These are phyloP conservation scores for Aspergillus ibericus DNA, from an alignment of 2,329 filamentous ascomycete genomes.

Conservation along the genomic window DNA sequence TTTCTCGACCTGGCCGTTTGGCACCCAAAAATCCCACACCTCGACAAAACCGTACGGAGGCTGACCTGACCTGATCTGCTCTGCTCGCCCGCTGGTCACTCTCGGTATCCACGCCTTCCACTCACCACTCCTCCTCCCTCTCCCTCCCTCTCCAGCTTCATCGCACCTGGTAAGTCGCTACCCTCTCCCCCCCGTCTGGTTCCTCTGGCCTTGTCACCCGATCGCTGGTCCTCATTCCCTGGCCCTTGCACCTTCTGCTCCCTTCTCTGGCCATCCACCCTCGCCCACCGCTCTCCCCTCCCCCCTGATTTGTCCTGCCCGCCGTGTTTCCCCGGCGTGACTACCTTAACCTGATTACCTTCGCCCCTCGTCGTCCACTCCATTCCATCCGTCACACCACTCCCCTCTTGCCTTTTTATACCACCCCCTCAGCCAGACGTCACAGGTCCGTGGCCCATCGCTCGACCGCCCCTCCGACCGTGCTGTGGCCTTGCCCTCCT, in stretches of 20 bases:
- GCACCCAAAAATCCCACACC: conserved; percentile 36
- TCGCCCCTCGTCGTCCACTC: conserved; percentile 16
- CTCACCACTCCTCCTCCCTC: conserved; percentile 22
- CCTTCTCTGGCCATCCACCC: background rate
- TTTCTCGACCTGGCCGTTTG: conserved; percentile 36
- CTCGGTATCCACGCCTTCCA: conserved; percentile 7
- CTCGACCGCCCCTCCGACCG: background rate
- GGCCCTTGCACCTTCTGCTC: background rate
- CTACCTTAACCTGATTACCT: conserved; percentile 11
- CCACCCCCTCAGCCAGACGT: background rate
- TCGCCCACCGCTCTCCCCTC: conserved; percentile 6
- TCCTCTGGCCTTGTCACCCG: conserved; percentile 1
- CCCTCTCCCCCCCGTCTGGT: conserved; percentile 2
- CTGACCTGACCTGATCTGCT: conserved; percentile 8
- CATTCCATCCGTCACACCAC: conserved; percentile 15
- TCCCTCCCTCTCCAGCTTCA: conserved; percentile 11
- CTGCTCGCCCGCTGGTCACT: conserved; percentile 4
- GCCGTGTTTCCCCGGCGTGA: conserved; percentile 20
- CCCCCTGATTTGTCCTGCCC: conserved; percentile 19
- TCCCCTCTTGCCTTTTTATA: background rate
- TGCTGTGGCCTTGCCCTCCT: conserved; percentile 3
- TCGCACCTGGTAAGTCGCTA: conserved; percentile 3
- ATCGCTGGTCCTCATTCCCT: background rate
- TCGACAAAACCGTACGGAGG: conserved; percentile 21
- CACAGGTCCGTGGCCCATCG: background rate